Evolutionary conservation across 108 stramenopile species (phyloP), one percentile per base, ranked within the genome.

Genomic region (Parietichytrium sp.): DNA sequence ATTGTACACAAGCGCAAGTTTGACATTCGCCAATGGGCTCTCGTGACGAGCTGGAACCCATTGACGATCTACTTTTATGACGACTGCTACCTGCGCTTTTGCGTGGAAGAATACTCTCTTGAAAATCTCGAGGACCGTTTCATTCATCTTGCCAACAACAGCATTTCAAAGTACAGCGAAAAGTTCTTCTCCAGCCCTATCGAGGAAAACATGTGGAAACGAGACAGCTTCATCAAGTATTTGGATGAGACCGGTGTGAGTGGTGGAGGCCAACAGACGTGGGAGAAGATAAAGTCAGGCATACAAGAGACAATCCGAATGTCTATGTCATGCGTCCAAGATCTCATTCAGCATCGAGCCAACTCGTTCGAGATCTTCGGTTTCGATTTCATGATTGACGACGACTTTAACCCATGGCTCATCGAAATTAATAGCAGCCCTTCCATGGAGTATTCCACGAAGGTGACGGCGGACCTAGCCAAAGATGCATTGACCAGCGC

Each of bases 371-470:
- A 91, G 83, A 79, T 91, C 2, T 91, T 87, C 51, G 90, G 90
- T 25, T 89, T 83, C 52, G 91, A 91, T 79, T 90, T 90, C 81
- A 91, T 91, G 91, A 48, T 91, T 30, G 90, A 91, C 80, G 85
- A 84, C 27, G 33, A 84, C 27, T 48, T 82, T 31, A 55, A 77
- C 38, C 84, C 88, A 3, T 90, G 90, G 90, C 81, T 91, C 30
- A 91, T 91, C 47, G 91, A 91, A 61, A 88, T 91, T 26, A 91
- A 91, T 55, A 85, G 87, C 50, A 89, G 87, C 82, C 91, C 91
- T 3, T 89, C 90, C 7, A 89, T 90, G 49, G 89, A 89, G 55
- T 91, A 91, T 81, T 85, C 84, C 55, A 90, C 90, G 47, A 49
- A 85, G 23, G 86, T 88, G 4, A 87, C 90, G 4, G 85, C 87